phyloP scores from a whole-genome alignment of 2,329 filamentous ascomycete genomes.

The Paecilomyces dactylethromorphus region DNA sequence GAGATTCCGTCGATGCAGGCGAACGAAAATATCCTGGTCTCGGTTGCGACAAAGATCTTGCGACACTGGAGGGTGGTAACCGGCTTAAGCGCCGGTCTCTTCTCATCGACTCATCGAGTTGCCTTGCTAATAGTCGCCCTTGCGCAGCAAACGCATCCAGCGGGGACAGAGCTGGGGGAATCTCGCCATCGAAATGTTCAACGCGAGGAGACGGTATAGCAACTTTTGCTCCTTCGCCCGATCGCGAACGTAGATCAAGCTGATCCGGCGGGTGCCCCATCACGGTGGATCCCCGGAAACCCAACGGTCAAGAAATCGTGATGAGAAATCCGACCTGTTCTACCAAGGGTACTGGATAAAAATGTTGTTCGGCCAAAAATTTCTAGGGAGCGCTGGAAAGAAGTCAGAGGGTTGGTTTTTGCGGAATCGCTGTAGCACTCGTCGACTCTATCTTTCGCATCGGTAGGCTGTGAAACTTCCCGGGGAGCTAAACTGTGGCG shows the following conservation, averaged over 20 bases:
- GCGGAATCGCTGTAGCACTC: neutral
- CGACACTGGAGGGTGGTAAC: slow-evolving; percentile 73
- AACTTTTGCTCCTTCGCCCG: slow-evolving; percentile 47
- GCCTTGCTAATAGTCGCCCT: slow-evolving; percentile 76
- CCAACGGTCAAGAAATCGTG: neutral
- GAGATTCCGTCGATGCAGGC: slow-evolving; percentile 54
- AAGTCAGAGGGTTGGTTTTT: neutral
- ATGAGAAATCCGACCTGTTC: neutral
- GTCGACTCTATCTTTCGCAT: neutral
- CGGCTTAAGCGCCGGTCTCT: slow-evolving; percentile 76
- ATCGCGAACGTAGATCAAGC: slow-evolving; percentile 55
- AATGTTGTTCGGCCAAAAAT: neutral
- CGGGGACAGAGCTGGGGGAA: slow-evolving; percentile 81
- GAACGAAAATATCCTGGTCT: slow-evolving; percentile 78
- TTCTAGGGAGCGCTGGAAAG: neutral
- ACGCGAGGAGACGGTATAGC: slow-evolving; percentile 67
- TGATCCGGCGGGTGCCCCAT: slow-evolving; percentile 55
- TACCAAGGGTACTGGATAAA: neutral
- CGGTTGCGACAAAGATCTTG: slow-evolving; percentile 71
- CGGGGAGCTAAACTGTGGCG: neutral
- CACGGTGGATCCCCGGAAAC: neutral
- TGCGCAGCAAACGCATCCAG: slow-evolving; percentile 93
- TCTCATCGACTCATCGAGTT: slow-evolving; percentile 72
- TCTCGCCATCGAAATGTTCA: slow-evolving; percentile 64
- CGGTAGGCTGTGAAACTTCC: neutral